Base-by-base conservation (phyloP, 1,284 basidiomycete species). In the Gomphus bonarii region DNA sequence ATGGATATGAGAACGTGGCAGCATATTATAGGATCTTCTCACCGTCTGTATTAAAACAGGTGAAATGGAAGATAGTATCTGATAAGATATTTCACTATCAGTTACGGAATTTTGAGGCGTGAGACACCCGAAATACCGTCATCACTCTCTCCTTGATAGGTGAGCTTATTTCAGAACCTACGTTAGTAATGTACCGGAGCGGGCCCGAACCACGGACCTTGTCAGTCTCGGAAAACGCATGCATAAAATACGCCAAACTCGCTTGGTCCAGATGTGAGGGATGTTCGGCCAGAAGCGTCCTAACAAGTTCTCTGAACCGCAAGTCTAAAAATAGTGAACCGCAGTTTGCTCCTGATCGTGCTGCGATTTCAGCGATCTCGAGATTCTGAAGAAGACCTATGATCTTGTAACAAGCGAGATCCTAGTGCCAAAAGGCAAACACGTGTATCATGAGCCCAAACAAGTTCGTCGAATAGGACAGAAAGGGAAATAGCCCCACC, bases 331-430 rank as follows among this genome's bases (percentile, higher is more conserved):
- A 91, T 47, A 91, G 72, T 60, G 84, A 86, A 25, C 88, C 89
- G 62, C 87, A 90, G 64, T 88, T 90, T 1, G 86, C 83, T 4
- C 88, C 88, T 43, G 84, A 88, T 52, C 88, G 77, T 11, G 87
- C 86, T 61, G 85, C 87, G 70, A 90, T 84, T 69, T 91, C 88
- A 50, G 88, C 89, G 59, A 91, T 91, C 67, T 91, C 88, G 16
- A 91, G 76, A 63, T 80, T 79, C 7, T 80, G 72, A 66, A 87
- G 74, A 63, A 86, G 78, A 1, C 88, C 89, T 54, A 85, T 84
- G 46, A 91, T 84, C 72, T 86, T 87, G 73, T 91, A 91, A 22
- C 84, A 80, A 11, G 88, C 86, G 0, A 82, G 69, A 61, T 85
- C 82, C 72, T 81, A 61, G 33, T 60, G 61, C 35, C 42, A 49